Base-by-base conservation (phyloP, 495 filamentous ascomycete genomes). In the Staphylotrichum longicolle region DNA sequence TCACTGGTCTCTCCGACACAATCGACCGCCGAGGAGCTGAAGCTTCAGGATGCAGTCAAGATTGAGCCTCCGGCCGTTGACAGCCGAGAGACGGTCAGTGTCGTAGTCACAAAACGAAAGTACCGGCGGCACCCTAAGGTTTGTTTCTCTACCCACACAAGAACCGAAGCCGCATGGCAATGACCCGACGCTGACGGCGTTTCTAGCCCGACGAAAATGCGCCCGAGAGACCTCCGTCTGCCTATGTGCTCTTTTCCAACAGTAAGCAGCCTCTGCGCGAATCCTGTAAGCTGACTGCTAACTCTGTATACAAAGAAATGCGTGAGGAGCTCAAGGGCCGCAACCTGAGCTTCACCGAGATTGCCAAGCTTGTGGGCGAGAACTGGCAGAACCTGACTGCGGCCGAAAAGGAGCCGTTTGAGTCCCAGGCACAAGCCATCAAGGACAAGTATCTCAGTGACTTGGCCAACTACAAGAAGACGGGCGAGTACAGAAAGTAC, bases 181-280 rank as follows among this genome's bases (percentile, higher is more conserved):
- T 40, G 35, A 27, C 8, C 15, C 68, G 49, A 65, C 55, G n/a
- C 39, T 46, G 47, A 63, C 47, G 34, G 8, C 45, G 41, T 60
- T 46, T 9, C 35, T 61, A 90, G 85, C 74, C 87, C 12, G 89
- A 92, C 63, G 89, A 90, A 50, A 82, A 90, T 77, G 89, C 89
- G 4, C 89, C 89, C 14, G 88, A 90, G 67, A 77, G 89, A 33
- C 86, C 89, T 30, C 86, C 89, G 2, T 91, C 89, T 9, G 89
- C 89, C 41, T 92, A 92, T 71, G 89, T 92, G 30, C 85, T 92
- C 57, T 92, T 92, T 69, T 91, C 89, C 4, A 91, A 91, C 70
- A 87, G 88, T 90, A 75, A 72, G 85, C 79, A 51, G 32, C 14
- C 30, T 33, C 35, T 12, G n/a, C n/a, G 12, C 8, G 7, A 5